Evolutionary conservation across 2,329 filamentous ascomycete genomes (phyloP).

Genomic region (Penicillium sp.): DNA sequence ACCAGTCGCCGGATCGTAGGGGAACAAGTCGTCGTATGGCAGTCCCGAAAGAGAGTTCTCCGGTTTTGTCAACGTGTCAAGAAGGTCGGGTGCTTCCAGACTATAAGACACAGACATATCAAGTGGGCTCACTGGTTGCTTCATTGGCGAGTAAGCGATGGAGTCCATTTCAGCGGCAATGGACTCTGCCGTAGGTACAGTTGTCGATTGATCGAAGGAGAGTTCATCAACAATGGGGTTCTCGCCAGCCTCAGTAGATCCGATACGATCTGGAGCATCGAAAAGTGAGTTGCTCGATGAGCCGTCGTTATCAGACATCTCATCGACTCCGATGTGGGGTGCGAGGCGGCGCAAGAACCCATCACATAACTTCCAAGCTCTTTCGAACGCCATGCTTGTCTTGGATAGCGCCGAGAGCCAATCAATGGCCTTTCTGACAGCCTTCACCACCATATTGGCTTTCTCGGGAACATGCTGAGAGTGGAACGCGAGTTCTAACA

Average conservation of each 20-base stretch:
- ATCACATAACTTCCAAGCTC: conserved; percentile 41
- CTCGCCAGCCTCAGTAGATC: conserved; percentile 9
- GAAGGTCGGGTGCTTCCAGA: conserved; percentile 28
- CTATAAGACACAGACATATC: conserved; percentile 18
- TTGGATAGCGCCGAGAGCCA: conserved; percentile 37
- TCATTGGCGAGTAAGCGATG: conserved; percentile 28
- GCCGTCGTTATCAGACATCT: conserved; percentile 31
- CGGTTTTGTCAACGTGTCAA: conserved; percentile 31
- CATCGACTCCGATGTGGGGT: conserved; percentile 33
- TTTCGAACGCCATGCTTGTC: conserved; percentile 31
- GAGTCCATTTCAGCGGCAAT: conserved; percentile 25
- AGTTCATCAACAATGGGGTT: conserved; percentile 16
- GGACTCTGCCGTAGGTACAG: conserved; percentile 11
- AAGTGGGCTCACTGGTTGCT: conserved; percentile 25
- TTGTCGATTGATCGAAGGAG: conserved; percentile 21
- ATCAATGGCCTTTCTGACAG: conserved; percentile 37
- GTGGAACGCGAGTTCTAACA: conserved; percentile 46
- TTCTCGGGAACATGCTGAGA: conserved; percentile 48
- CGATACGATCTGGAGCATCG: conserved; percentile 19
- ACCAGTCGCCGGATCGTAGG: conserved; percentile 38
- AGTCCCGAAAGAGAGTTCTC: conserved; percentile 30
- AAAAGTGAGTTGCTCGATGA: conserved; percentile 20
- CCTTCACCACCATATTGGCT: conserved; percentile 36
- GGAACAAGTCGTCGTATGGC: conserved; percentile 33
- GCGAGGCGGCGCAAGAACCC: conserved; percentile 37